Base-by-base conservation (phyloP, 139 green algal genomes). In the Picochlorum sp. region DNA sequence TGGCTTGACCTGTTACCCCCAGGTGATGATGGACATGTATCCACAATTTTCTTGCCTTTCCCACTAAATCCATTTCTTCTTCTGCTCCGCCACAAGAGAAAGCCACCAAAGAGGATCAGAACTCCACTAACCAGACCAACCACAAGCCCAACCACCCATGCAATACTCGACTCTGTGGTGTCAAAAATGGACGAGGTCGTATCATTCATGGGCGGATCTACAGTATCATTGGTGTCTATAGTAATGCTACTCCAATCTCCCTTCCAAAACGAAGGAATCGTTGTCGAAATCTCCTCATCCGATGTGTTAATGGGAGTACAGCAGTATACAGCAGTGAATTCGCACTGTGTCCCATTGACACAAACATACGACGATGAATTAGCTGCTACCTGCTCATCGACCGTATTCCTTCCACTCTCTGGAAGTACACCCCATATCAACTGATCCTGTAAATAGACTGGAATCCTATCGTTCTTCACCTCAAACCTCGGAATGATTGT, bases 351-450 rank as follows among this genome's bases (percentile, higher is more conserved):
- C 15, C 47, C 16, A 26, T 54, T 20, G 18, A 54, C 47, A 54
- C 47, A 54, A 4, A 30, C 59, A 28, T 51, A 38, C 8, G 47
- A 54, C 16, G 47, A 54, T 13, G 47, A 54, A 54, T 54, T 54
- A 54, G 47, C 16, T 21, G n/a, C 18, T 14, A 41, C 34, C 34
- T 41, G 34, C 34, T 41, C 34, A 20, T 34, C n/a, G 11, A 18
- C 13, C 5, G 52, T 30, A 26, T 9, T 23, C 52, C 52, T 13
- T 30, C 15, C 18, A 45, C 9, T 21, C 15, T 49, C 0, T 26
- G 78, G 77, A 11, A 74, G 75, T 16, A 44, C 55, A 20, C 83
- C 83, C 83, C 83, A 90, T 0, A 76, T 79, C 18, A 85, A 57
- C 21, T 55, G 26, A 1, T 67, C 74, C 8, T 72, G 55, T 4